phyloP scores from a whole-genome alignment of 495 filamentous ascomycete genomes.

The Platismatia glauca region DNA sequence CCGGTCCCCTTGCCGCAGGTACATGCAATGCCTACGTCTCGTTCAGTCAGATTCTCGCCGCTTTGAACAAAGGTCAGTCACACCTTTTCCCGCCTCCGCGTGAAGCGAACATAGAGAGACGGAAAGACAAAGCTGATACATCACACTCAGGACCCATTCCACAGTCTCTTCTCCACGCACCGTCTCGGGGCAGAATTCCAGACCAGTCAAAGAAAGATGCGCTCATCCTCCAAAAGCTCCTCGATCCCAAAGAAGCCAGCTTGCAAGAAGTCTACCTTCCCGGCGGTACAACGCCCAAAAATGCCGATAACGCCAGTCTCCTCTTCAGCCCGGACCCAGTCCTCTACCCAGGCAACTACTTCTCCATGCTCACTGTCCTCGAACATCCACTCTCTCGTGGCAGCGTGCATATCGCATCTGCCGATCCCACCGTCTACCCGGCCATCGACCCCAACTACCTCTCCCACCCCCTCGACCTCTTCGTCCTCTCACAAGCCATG shows the following conservation, averaged over 20 bases:
- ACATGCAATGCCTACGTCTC: conserved; percentile 20
- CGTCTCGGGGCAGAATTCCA: neutral
- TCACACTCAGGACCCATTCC: neutral
- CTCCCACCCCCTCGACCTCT: conserved; percentile 42
- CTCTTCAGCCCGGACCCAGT: conserved; percentile 14
- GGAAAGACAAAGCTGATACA: neutral
- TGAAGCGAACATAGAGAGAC: neutral
- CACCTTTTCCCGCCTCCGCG: too few species aligned
- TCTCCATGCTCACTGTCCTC: conserved; percentile 22
- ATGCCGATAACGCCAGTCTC: conserved; percentile 12
- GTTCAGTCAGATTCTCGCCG: conserved; percentile 14
- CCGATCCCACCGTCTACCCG: conserved; percentile 31
- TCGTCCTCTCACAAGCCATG: conserved; percentile 19
- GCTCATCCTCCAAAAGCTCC: conserved; percentile 11
- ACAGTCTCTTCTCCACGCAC: conserved; percentile 2
- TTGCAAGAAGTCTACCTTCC: conserved; percentile 16
- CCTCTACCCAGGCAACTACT: conserved; percentile 18
- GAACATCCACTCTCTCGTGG: conserved; percentile 49
- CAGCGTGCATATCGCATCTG: conserved; percentile 44
- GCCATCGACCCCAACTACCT: conserved; percentile 48
- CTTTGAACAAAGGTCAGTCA: conserved; percentile 12
- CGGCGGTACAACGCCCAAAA: conserved; percentile 3
- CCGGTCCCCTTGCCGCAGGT: conserved; percentile 18
- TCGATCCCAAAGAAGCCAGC: conserved; percentile 11
- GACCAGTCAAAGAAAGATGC: conserved; percentile 1